Evolutionary conservation across 1,284 basidiomycete genomes (phyloP).

Genomic region (Bondarzewia mesenterica): DNA sequence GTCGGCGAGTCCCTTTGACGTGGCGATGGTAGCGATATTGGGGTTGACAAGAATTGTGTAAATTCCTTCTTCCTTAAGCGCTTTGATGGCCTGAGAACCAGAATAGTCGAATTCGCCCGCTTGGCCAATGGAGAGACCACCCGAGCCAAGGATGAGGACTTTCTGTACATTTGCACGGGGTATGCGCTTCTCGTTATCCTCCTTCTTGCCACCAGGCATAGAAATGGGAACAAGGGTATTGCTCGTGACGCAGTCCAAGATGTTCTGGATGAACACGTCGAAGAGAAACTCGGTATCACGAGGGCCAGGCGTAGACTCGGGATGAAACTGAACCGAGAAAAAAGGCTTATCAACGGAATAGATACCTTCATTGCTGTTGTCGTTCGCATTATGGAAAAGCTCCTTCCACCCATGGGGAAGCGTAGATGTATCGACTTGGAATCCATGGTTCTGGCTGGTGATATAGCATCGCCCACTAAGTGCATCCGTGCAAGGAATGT

Average conservation of each 20-base stretch:
- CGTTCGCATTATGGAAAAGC: conserved; percentile 95
- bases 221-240: conserved; percentile 65
- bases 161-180: conserved; percentile 83
- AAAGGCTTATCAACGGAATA: conserved; percentile 88
- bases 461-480: conserved; percentile 97
- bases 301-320: conserved; percentile 97
- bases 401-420: conserved; percentile 88
- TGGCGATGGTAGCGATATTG: conserved; percentile 99
- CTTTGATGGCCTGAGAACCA: conserved; percentile 98
- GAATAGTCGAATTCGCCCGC: conserved; percentile 99
- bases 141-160: conserved; percentile 96
- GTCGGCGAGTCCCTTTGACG: conserved; percentile 94
- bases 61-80: conserved; percentile 96
- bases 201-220: conserved; percentile 84
- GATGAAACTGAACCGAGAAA: conserved; percentile 99
- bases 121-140: conserved; percentile 95
- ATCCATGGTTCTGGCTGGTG: conserved; percentile 99
- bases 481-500: conserved; percentile 95
- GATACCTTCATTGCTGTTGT: conserved; percentile 96
- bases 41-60: conserved; percentile 98
- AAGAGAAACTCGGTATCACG: conserved; percentile 99
- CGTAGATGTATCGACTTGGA: conserved; percentile 81
- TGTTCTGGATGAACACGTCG: conserved; percentile 91
- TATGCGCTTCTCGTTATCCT: conserved; percentile 72
- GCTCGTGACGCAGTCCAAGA: conserved; percentile 71